A percentile compares a stretch with the other conserved stretches of the same genome.
Evolutionary conservation across 148 eudicot genomes (phyloP).

Genomic region (Nepenthes gracilis): DNA sequence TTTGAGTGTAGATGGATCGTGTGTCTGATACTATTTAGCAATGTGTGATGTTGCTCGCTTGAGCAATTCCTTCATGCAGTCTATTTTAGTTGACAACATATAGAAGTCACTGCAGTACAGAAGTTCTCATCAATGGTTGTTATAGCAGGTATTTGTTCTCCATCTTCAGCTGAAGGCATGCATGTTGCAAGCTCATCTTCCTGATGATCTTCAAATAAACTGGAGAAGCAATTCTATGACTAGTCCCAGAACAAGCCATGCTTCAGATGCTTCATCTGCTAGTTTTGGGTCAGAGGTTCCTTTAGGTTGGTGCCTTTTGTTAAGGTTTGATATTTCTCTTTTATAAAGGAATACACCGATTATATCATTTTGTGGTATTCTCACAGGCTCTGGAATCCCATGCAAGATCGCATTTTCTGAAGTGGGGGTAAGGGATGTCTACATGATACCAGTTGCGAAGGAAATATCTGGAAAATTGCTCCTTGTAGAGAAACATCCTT

Average conservation of each 20-base stretch:
- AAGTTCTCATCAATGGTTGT: too few relatives aligned
- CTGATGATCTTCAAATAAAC: conserved; percentile 16
- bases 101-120: too few relatives aligned
- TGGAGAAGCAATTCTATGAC: conserved; percentile 21
- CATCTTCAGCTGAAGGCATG: conserved; percentile 40
- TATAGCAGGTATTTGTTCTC: conserved; percentile 35
- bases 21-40: too few relatives aligned
- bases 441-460: conserved; percentile 30
- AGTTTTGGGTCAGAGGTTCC: conserved; percentile 42
- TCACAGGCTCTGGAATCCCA: conserved; percentile 34
- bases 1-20: too few relatives aligned
- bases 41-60: too few relatives aligned
- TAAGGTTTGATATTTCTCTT: too few relatives aligned
- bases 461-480: conserved; percentile 38
- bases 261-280: conserved; percentile 32
- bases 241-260: conserved; percentile 22
- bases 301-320: conserved; percentile 19
- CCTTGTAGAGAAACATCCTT: conserved; percentile 47
- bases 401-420: conserved; percentile 47
- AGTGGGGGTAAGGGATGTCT: conserved; percentile 37
- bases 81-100: too few relatives aligned
- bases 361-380: conserved; percentile 3
- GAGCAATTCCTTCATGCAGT: too few relatives aligned
- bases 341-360: neutral
- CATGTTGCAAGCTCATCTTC: conserved; percentile 21